phyloP scores from a whole-genome alignment of 495 filamentous ascomycete genomes.

The Tuber melanosporum region DNA sequence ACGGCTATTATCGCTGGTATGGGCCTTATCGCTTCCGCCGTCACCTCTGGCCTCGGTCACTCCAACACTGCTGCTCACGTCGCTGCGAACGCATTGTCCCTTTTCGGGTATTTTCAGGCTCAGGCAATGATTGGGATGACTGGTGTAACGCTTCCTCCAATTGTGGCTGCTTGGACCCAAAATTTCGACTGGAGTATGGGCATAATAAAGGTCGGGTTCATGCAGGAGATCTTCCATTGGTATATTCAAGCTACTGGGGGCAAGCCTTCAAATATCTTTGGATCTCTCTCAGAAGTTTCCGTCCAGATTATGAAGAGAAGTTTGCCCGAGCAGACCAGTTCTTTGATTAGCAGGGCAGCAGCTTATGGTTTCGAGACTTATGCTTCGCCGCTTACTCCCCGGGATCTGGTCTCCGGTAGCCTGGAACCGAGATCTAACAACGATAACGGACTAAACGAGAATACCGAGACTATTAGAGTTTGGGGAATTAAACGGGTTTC shows the following conservation, averaged over 20 bases:
- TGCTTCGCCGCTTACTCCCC: conserved; percentile 10
- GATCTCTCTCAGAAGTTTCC: conserved; percentile 64
- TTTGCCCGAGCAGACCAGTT: conserved; percentile 37
- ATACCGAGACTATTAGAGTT: conserved; percentile 58
- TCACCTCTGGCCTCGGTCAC: conserved; percentile 75
- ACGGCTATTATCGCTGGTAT: conserved; percentile 81
- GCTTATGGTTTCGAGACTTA: conserved; percentile 34
- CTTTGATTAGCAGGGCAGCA: conserved; percentile 24
- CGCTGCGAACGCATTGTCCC: conserved; percentile 81
- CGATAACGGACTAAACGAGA: conserved; percentile 33
- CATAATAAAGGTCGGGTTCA: conserved; percentile 79
- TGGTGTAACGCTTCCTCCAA: conserved; percentile 75
- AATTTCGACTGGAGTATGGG: conserved; percentile 99
- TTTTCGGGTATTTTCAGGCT: conserved; percentile 93
- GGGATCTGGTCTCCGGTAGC: neutral
- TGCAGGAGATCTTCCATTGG: conserved; percentile 87
- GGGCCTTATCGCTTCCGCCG: conserved; percentile 73
- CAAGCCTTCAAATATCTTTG: conserved; percentile 71
- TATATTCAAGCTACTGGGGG: conserved; percentile 93
- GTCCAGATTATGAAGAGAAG: conserved; percentile 78
- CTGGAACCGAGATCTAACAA: conserved; percentile 49
- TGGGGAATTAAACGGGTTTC: conserved; percentile 84
- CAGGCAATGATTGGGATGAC: conserved; percentile 93
- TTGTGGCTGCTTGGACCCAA: conserved; percentile 91
- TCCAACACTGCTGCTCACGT: conserved; percentile 97